Evolutionary conservation across 148 eudicot species (phyloP).

Genomic region (Linanthus parryae): DNA sequence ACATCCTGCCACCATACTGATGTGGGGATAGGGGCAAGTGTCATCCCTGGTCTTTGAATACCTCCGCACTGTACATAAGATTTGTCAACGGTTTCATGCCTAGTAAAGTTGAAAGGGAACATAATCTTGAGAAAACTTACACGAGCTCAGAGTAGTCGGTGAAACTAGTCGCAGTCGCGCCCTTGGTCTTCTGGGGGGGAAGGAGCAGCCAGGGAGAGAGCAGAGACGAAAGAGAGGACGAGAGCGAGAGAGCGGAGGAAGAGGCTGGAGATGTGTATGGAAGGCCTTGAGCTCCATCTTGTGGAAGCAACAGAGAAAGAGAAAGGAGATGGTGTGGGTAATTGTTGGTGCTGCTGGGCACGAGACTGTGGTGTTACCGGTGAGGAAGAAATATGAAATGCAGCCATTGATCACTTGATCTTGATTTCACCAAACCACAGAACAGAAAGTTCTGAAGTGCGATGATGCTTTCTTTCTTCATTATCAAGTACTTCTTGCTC

Average conservation of each 20-base stretch:
- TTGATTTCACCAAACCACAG: too few relatives aligned
- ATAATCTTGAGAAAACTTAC: conserved; percentile 10
- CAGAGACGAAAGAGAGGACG: conserved; percentile 21
- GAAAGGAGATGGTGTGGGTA: conserved; percentile 24
- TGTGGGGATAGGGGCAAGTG: too few relatives aligned
- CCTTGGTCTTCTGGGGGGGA: conserved; percentile 9
- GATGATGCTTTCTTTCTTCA: too few relatives aligned
- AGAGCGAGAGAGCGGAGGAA: conserved; percentile 19
- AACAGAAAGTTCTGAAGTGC: too few relatives aligned
- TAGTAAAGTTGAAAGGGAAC: not conserved
- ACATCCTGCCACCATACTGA: too few relatives aligned
- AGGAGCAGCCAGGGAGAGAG: conserved; percentile 17
- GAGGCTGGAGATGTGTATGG: conserved; percentile 13
- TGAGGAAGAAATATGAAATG: too few relatives aligned
- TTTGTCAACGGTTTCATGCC: not conserved
- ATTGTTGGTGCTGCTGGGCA: conserved; percentile 3
- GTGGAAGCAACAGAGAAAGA: conserved; percentile 23
- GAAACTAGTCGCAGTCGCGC: conserved; percentile 3
- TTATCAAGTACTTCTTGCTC: too few relatives aligned
- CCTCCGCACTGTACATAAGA: not conserved
- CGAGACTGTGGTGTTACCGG: not conserved
- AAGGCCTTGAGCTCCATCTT: conserved; percentile 18
- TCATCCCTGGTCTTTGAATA: too few relatives aligned
- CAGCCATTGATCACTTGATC: too few relatives aligned
- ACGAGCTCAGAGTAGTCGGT: conserved; percentile 10